These are phyloP conservation scores for Pichia manshurica DNA, from an alignment of 805 yeast genomes.

Conservation along the genomic window DNA sequence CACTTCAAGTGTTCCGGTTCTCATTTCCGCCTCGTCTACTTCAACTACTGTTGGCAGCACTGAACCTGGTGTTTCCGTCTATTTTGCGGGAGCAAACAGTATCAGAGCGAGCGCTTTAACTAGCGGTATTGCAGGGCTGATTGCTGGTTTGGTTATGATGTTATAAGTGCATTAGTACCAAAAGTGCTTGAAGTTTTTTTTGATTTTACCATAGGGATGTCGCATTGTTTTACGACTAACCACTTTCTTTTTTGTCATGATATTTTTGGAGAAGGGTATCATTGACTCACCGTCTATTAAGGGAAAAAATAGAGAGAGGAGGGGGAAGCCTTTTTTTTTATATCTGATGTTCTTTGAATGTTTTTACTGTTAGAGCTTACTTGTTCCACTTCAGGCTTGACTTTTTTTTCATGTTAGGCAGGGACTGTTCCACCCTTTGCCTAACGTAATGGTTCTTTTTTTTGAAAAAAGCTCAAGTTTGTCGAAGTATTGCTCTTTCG, in stretches of 20 bases:
- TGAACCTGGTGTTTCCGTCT: constrained; percentile 11
- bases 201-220: too few relatives aligned
- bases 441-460: not conserved
- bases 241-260: not conserved
- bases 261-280: constrained; percentile 10
- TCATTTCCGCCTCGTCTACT: constrained; percentile 4
- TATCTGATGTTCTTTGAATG: not conserved
- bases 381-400: constrained; percentile 12
- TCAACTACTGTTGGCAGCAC: constrained; percentile 7
- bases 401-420: not conserved
- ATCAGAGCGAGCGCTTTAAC: not conserved
- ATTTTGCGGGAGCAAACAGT: constrained; percentile 15
- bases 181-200: not conserved
- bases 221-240: too few relatives aligned
- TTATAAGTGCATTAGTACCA: constrained; percentile 3
- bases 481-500: not conserved
- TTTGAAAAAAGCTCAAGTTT: not conserved
- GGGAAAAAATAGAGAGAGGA: constrained; percentile 12
- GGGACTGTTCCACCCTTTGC: constrained; percentile 1
- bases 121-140: constrained; percentile 7
- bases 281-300: not conserved
- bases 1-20: not conserved
- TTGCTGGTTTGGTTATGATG: constrained; percentile 7
- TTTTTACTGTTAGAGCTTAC: not conserved
- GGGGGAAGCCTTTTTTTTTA: constrained; percentile 8